These are phyloP conservation scores for Hanseniaspora guilliermondii DNA, from an alignment of 805 yeast genomes.

Conservation along the genomic window DNA sequence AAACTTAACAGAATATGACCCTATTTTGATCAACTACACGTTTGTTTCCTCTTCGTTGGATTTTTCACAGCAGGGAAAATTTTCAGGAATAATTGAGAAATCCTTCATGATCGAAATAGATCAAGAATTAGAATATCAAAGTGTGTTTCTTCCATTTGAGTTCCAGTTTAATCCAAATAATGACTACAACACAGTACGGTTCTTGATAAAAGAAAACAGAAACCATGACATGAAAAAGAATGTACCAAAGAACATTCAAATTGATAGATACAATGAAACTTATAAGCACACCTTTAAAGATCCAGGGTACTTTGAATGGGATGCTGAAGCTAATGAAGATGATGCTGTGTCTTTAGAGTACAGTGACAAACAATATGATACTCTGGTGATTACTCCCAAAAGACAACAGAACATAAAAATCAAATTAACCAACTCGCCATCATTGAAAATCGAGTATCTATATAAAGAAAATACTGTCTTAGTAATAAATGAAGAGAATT, in stretches of 20 bases:
- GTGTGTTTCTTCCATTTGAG: slow-evolving; percentile 41
- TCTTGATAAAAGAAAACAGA: slow-evolving; percentile 53
- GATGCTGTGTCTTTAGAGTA: neutral
- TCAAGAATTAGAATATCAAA: slow-evolving; percentile 24
- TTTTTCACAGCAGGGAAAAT: neutral
- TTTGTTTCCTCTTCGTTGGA: slow-evolving; percentile 19
- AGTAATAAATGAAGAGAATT: slow-evolving; percentile 52
- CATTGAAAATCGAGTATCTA: slow-evolving; percentile 40
- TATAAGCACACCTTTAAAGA: slow-evolving; percentile 43
- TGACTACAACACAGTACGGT: slow-evolving; percentile 42
- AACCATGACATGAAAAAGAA: slow-evolving; percentile 19
- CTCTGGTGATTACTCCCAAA: slow-evolving; percentile 29
- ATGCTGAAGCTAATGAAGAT: neutral
- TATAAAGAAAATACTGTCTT: slow-evolving; percentile 38
- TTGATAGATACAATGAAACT: slow-evolving; percentile 49
- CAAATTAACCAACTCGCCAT: slow-evolving; percentile 31
- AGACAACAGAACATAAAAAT: slow-evolving; percentile 30
- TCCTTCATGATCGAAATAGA: slow-evolving; percentile 20
- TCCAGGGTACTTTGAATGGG: slow-evolving; percentile 16
- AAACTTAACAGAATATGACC: slow-evolving; percentile 34
- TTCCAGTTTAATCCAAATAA: slow-evolving; percentile 38
- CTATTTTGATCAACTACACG: slow-evolving; percentile 23
- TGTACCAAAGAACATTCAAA: slow-evolving; percentile 26
- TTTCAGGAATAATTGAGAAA: slow-evolving; percentile 35
- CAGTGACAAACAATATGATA: neutral